A percentile compares a stretch with the other conserved stretches of the same genome.
phyloP scores from a whole-genome alignment of 2,329 filamentous ascomycete species.

The Blumeria hordei region DNA sequence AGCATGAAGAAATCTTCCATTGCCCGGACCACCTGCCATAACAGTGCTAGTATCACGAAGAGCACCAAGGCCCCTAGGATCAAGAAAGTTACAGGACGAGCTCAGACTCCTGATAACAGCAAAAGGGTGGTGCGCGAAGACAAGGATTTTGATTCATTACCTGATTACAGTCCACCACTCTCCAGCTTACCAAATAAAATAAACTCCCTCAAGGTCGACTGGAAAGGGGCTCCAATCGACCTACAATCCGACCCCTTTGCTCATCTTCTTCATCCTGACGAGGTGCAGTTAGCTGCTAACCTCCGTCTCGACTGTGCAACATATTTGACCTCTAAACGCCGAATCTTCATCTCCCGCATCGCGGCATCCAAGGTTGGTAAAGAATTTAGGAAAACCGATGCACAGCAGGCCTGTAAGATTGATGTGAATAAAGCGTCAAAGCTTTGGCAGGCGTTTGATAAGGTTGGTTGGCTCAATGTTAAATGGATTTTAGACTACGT shows the following conservation, averaged over 20 bases:
- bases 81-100: constrained; percentile 2
- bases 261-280: constrained; percentile 50
- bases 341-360: constrained; percentile 61
- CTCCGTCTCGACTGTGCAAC: constrained; percentile 67
- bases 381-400: constrained; percentile 85
- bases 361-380: constrained; percentile 42
- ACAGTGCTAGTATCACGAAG: background rate
- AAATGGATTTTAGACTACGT: constrained; percentile 9
- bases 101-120: constrained; percentile 14
- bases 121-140: constrained; percentile 49
- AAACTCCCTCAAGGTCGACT: constrained; percentile 61
- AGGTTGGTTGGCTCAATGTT: constrained; percentile 49
- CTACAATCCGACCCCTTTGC: constrained; percentile 47
- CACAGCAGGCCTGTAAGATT: constrained; percentile 91
- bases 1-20: background rate
- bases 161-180: constrained; percentile 48
- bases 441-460: constrained; percentile 72
- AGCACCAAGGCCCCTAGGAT: background rate
- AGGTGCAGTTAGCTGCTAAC: constrained; percentile 51
- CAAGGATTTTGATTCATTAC: constrained; percentile 50
- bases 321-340: constrained; percentile 79
- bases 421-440: constrained; percentile 95
- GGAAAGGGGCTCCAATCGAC: constrained; percentile 62
- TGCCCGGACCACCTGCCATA: background rate
- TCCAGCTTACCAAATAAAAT: constrained; percentile 38